Evolutionary conservation across 192 early-diverging fungal genomes (phyloP), one percentile per base, ranked within the genome.

Genomic region (Entophlyctis luteolus): DNA sequence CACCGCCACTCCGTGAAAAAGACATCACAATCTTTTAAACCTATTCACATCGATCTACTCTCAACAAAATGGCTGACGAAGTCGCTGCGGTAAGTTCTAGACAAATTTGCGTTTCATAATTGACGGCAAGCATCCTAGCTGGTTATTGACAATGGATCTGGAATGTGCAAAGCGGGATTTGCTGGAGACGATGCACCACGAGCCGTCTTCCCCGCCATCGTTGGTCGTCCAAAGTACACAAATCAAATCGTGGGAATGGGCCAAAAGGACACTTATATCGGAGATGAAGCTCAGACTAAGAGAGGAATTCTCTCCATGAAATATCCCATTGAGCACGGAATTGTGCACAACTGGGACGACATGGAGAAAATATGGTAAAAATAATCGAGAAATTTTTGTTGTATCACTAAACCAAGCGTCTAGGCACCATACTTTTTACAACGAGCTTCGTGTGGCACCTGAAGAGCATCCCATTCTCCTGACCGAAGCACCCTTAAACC

Each of bases 151-250:
- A 79, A 95, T 48, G 97, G 97, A 37, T 87, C 88, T 65, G 85
- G 85, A 45, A 89, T 84, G 77, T 89, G 88, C 37, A 91, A 91
- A 55, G 94, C 92, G 20, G 97, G 97, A 55, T 98, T 91, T 76
- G 93, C 94, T 18, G 97, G 97, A 55, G 97, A 99, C 70, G 95
- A 99, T 75, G 81, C 86, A 33, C 97, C 97, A 8, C 88, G 88
- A 66, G 89, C 85, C 0, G 88, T 94, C 28, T 92, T 93, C 57
- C 91, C 94, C 1, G 89, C 93, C 2, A 82, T 74, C 14, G 85
- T 89, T 14, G 96, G 95, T 39, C 59, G 71, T 48, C 54, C 45
- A 48, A n/a, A n/a, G n/a, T n/a, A n/a, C n/a, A n/a, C n/a, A n/a
- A n/a, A n/a, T n/a, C 49, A 52, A 20, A 55, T 55, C n/a, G 80